Evolutionary conservation across 1,139 yeast species (phyloP), one percentile per base, ranked within the genome.

Genomic region (Geotrichum australiense): DNA sequence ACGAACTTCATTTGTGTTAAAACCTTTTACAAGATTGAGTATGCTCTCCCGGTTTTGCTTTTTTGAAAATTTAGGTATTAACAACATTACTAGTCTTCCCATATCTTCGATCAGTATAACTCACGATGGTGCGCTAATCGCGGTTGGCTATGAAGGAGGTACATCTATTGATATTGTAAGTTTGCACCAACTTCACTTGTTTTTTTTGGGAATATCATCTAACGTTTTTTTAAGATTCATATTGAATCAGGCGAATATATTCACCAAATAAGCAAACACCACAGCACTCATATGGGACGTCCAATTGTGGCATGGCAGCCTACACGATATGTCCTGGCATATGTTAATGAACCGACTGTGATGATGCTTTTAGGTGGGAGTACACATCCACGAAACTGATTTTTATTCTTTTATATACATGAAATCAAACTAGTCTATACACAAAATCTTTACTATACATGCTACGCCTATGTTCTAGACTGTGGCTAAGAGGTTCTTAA

Each of bases 11-110:
- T 70, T 21, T 69, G 76, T 41, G 52, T 58, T 16, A 57, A 59
- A 27, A 71, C 74, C 0, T 61, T 78, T 12, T 58, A 70, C 23
- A 65, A 63, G 37, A 61, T 74, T 3, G 80, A 78, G 44, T 41
- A 23, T 36, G 44, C 32, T n/a, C n/a, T n/a, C n/a, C n/a, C n/a
- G 27, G 5, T 4, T 10, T 16, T 16, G 8, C 12, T 7, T 7
- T 16, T 4, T n/a, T 35, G 5, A 14, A n/a, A 25, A 10, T 24
- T 35, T 27, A 7, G 19, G 27, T 25, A 25, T 19, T 25, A n/a
- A n/a, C n/a, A n/a, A 11, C 7, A 16, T 16, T 8, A 30, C 19
- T 32, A 41, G 44, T 38, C 57, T 54, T 23, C 56, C 64, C 1
- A 51, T 63, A 2, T 46, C 52, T 12, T 50, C 61, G 2, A 31